Base-by-base conservation (phyloP, 106 monocot species). In the Acorus calamus region DNA sequence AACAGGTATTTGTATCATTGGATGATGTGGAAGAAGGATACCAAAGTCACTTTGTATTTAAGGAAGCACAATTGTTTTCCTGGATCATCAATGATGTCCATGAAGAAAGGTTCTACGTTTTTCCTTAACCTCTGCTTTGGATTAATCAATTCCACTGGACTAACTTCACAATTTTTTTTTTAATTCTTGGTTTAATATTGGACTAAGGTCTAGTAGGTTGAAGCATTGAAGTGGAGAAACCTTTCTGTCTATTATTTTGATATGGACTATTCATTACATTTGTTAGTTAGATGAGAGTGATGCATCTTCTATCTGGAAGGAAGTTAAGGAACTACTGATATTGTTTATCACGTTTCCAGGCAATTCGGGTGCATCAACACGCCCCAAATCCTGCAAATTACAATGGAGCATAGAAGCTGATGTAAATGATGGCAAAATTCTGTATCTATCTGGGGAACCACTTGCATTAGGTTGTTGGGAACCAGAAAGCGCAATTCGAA, bases 401-500 rank as follows among this genome's bases (percentile, higher is more conserved):
- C 14, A 67, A 14, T 94, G 94, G 94, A 87, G 48, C 61, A 63
- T 94, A 62, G 84, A 94, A 87, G 84, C 87, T 67, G 90, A 94
- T 64, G 47, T 94, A 49, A 61, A 43, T 41, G 84, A 87, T 73
- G 81, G 71, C 12, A 69, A 77, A 8, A 49, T 80, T 51, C 63
- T 94, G 50, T 87, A 81, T 41, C 8, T 94, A 53, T 84, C 87
- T 13, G 94, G 94, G 9, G 90, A 90, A 74, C 82, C 74, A 28
- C 76, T 75, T 72, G 63, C 79, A 45, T 78, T 94, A 74, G 94
- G 94, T 46, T 84, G 84, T 61, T 94, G 94, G 94, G 82, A 90
- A 59, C 84, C 87, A 51, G 71, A 83, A 5, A 76, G 77, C 79
- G 94, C 87, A 59, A 64, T 90, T 82, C 75, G 66, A 46, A 78